A percentile compares a stretch with the other conserved stretches of the same genome.
Conservation (phyloP, 169 alveolate species). For the Plasmodium coatneyi region DNA sequence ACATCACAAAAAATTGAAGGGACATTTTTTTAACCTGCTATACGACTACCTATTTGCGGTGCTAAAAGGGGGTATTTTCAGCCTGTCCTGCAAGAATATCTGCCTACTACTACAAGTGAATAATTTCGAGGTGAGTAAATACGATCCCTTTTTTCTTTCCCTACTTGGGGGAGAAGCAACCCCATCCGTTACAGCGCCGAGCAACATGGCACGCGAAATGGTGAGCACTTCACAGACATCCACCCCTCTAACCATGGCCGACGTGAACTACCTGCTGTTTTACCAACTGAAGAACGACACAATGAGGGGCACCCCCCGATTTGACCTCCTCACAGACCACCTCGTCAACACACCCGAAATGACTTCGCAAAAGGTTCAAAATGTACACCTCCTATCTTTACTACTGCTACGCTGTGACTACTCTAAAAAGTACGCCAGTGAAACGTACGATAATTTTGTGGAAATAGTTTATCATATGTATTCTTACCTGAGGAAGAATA, state of each 20-base stretch:
- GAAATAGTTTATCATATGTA: slow-evolving; percentile 46
- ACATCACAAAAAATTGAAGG: slow-evolving; percentile 21
- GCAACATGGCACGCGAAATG: neutral
- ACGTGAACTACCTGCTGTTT: slow-evolving; percentile 46
- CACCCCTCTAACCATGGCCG: neutral
- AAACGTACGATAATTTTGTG: slow-evolving; percentile 39
- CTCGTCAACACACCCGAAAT: neutral
- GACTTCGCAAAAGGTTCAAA: slow-evolving; percentile 19
- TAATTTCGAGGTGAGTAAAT: slow-evolving; percentile 29
- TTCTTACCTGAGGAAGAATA: neutral
- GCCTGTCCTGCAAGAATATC: slow-evolving; percentile 29
- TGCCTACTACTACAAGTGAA: slow-evolving; percentile 51
- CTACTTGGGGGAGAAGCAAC: neutral
- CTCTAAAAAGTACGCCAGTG: slow-evolving; percentile 12
- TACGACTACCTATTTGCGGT: slow-evolving; percentile 43
- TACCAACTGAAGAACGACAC: slow-evolving; percentile 47
- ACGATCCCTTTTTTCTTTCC: slow-evolving; percentile 49
- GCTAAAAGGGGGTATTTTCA: slow-evolving; percentile 3
- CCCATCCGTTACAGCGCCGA: neutral
- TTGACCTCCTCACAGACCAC: neutral
- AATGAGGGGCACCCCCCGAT: neutral
- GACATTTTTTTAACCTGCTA: slow-evolving; percentile 28
- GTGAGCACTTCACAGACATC: neutral
- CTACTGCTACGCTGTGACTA: slow-evolving; percentile 44
- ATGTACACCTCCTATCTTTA: slow-evolving; percentile 31